Base-by-base conservation (phyloP, 345 rosid genomes). In the Lepidium africanum region DNA sequence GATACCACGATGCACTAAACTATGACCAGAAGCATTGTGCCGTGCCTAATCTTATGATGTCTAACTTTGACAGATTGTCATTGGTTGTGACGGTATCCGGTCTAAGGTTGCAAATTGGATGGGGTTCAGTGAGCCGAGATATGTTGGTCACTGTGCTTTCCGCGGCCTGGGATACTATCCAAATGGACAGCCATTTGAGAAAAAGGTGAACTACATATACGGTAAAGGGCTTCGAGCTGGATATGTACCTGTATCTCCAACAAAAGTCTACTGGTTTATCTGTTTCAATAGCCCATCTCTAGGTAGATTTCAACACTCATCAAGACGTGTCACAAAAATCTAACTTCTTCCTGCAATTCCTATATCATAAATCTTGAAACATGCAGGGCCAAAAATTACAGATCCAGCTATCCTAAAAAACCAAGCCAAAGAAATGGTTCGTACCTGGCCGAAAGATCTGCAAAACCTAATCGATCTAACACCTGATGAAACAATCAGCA, bases 251-350 rank as follows among this genome's bases (percentile, higher is more conserved):
- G 92, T 90, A 43, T 93, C 97, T 19, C 43, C 83, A 0, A 82
- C 91, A 9, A 88, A 84, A 70, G 97, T 82, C 19, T 90, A 93
- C 83, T 93, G 96, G 97, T 93, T 93, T 68, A 80, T 93, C 80
- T 88, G 92, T 87, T 84, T 78, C 85, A 93, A 88, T 88, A 78
- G 86, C 70, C 83, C 85, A 57, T 82, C 91, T 41, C 81, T 88
- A 81, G 98, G 98, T 90, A 65, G 3, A 40, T 61, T 67, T 32
- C 63, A 51, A 41, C 25, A 27, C 10, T 39, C 38, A 2, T 41
- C 40, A 4, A 30, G n/a, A 11, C 11, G 36, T 6, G 14, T 33
- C 39, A 40, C 6, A 38, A 7, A 45, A 9, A 27, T 5, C 0
- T 19, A 54, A 14, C 7, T 48, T 36, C 13, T 14, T 37, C 9